Base-by-base conservation (phyloP, 257 asterid species). In the Solanum paucissectum region DNA sequence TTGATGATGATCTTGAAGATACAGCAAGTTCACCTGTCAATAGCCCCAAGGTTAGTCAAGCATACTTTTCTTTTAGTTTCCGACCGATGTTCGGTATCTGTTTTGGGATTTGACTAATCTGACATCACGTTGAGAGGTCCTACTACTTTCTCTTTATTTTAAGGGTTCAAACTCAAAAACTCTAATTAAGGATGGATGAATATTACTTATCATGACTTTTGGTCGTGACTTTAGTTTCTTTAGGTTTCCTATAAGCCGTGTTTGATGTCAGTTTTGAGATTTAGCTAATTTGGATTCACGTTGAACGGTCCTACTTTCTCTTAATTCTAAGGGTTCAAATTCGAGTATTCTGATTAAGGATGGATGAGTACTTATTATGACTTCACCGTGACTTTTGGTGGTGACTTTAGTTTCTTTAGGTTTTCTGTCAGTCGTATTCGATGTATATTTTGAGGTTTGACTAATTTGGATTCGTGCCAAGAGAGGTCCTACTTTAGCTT, bases 11-110 rank as follows among this genome's bases (percentile, higher is more conserved):
- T 87, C 90, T 95, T 85, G 94, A 93, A 88, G 98, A 95, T 87
- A 95, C 98, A 42, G 98, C 98, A 20, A 94, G 95, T 82, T 95
- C 98, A 79, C 98, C 98, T 66, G 95, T 91, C 42, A 92, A 91
- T 84, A 94, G 97, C 60, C 98, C 98, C 85, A 95, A 92, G 97
- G 98, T 94, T 6, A 32, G 84, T 73, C 11, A 40, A 72, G 25
- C 42, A 72, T 72, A 1, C 20, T 33, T 33, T 33, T 33, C 5
- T 33, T 72, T 13, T 66, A 25, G 37, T 68, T 68, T 66, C 32
- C 13, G 29, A 5, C 4, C 10, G 21, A 20, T 69, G 37, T 29
- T 8, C 3, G 25, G n/a, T 71, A 2, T 72, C 7, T 33, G 8
- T 69, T 69, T 29, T 69, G 23, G 12, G 23, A 3, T 7, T 14